phyloP scores from a whole-genome alignment of 2,329 filamentous ascomycete genomes.

The Ceratocystis albifundus region DNA sequence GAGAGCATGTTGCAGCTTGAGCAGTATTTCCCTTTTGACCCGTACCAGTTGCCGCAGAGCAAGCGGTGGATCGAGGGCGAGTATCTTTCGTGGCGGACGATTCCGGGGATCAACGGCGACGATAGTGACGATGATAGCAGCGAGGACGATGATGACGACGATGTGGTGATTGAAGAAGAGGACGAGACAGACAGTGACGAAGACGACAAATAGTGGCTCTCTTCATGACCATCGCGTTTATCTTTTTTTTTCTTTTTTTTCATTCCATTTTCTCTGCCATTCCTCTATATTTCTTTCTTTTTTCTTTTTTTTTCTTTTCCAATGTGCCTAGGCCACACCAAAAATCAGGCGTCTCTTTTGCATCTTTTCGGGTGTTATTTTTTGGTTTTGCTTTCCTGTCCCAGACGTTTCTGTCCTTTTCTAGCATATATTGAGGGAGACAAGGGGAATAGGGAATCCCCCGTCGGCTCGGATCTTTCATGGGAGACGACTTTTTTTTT shows the following conservation, averaged over 20 bases:
- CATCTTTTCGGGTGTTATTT: neutral
- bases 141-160: conserved; percentile 36
- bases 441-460: neutral
- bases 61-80: conserved; percentile 77
- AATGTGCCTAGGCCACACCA: neutral
- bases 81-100: conserved; percentile 68
- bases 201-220: conserved; percentile 32
- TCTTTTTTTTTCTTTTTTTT: conserved; percentile 1
- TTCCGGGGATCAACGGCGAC: conserved; percentile 55
- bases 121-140: conserved; percentile 44
- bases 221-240: neutral
- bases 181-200: conserved; percentile 41
- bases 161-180: conserved; percentile 36
- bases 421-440: conserved; percentile 1
- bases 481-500: neutral
- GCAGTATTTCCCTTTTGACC: conserved; percentile 94
- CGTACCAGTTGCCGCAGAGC: conserved; percentile 79
- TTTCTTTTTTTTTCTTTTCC: conserved; percentile 16
- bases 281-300: conserved; percentile 1
- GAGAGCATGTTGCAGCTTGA: conserved; percentile 78
- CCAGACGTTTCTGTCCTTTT: conserved; percentile 3
- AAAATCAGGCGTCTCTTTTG: conserved; percentile 1
- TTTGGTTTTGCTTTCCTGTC: neutral
- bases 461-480: neutral
- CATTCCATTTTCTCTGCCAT: neutral